These are phyloP conservation scores for Mycena vitilis DNA, from an alignment of 768 basidiomycete genomes.

Conservation along the genomic window DNA sequence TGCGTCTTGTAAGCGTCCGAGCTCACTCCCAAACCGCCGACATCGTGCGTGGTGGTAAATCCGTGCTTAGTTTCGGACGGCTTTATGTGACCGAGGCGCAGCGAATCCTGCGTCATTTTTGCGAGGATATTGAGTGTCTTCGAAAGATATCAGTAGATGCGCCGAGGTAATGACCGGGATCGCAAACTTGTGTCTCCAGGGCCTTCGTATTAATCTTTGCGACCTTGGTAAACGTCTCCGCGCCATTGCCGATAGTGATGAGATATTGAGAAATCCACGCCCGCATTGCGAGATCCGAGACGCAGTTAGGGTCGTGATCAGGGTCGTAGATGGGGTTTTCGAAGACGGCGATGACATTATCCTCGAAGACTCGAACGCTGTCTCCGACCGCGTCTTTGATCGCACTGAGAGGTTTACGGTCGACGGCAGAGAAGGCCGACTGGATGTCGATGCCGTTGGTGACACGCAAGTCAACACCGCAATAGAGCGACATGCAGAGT, in stretches of 20 bases:
- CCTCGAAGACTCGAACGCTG: constrained; percentile 47
- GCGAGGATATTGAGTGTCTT: constrained; percentile 56
- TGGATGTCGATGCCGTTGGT: constrained; percentile 69
- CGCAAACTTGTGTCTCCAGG: constrained; percentile 46
- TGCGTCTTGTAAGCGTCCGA: constrained; percentile 54
- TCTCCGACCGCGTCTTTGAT: constrained; percentile 57
- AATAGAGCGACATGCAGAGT: constrained; percentile 60
- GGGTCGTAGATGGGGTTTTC: constrained; percentile 50
- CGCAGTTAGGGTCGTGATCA: constrained; percentile 42
- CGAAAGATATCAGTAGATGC: constrained; percentile 14
- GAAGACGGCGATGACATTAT: constrained; percentile 53
- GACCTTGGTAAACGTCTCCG: constrained; percentile 55
- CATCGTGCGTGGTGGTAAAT: constrained; percentile 41
- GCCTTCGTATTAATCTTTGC: constrained; percentile 57
- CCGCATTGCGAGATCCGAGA: constrained; percentile 53
- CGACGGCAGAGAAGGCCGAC: constrained; percentile 54
- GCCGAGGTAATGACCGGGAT: neutral
- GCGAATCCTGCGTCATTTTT: constrained; percentile 57
- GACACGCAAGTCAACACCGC: constrained; percentile 55
- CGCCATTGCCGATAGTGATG: constrained; percentile 53
- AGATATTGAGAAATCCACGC: constrained; percentile 66
- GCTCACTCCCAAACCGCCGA: constrained; percentile 43
- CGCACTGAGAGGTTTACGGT: constrained; percentile 54
- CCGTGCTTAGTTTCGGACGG: constrained; percentile 58
- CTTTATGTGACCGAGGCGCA: constrained; percentile 61